These are phyloP conservation scores for Epichloe elymi DNA, from an alignment of 2,329 filamentous ascomycete genomes.

Conservation along the genomic window DNA sequence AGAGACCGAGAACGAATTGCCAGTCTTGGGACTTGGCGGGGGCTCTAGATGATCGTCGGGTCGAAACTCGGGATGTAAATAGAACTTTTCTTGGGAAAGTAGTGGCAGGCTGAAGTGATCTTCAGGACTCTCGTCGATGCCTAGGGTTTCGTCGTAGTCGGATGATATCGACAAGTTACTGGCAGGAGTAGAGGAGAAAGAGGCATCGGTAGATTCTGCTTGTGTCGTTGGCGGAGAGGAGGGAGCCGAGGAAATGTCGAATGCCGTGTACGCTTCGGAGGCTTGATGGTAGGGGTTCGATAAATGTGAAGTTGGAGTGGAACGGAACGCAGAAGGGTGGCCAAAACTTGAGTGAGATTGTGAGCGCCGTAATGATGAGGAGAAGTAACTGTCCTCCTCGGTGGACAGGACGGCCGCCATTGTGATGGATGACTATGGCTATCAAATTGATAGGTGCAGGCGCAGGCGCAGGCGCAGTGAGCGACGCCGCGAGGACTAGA, in stretches of 20 bases:
- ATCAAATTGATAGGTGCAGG: neutral
- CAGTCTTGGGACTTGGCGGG: constrained; percentile 35
- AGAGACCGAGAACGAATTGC: constrained; percentile 38
- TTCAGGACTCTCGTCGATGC: constrained; percentile 30
- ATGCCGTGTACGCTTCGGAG: constrained; percentile 30
- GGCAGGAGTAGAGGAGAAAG: constrained; percentile 48
- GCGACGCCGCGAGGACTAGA: neutral
- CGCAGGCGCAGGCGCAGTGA: neutral
- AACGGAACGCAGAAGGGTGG: constrained; percentile 28
- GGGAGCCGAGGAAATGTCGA: constrained; percentile 38
- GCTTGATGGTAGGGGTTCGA: constrained; percentile 25
- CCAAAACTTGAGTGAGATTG: constrained; percentile 47
- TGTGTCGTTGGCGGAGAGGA: constrained; percentile 41
- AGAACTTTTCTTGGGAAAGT: constrained; percentile 34
- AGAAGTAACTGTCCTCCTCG: constrained; percentile 46
- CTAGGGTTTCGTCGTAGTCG: constrained; percentile 36
- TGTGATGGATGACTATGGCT: constrained; percentile 8
- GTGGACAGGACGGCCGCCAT: constrained; percentile 46
- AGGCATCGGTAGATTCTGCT: constrained; percentile 40
- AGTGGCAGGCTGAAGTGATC: constrained; percentile 34
- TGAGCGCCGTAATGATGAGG: constrained; percentile 42
- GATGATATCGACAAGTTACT: constrained; percentile 50
- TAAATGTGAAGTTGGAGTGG: constrained; percentile 33
- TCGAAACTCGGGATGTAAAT: constrained; percentile 18
- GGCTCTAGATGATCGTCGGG: constrained; percentile 32